These are phyloP conservation scores for Eutypella sp. DNA, from an alignment of 2,329 filamentous ascomycete species.

Conservation along the genomic window DNA sequence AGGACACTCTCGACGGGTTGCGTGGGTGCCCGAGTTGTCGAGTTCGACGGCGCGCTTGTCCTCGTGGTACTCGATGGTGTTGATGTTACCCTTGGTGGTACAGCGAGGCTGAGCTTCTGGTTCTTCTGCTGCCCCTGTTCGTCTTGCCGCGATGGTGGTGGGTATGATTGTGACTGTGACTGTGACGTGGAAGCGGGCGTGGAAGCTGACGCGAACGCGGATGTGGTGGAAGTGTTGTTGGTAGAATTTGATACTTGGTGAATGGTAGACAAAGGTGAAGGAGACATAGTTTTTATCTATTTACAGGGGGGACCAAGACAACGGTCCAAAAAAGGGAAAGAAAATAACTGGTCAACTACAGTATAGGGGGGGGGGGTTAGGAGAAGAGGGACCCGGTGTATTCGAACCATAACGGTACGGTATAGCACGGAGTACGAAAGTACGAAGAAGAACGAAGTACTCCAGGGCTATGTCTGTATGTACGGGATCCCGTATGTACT, in stretches of 20 bases:
- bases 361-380: too few species aligned
- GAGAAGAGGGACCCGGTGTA: too few species aligned
- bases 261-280: slow-evolving; percentile 23
- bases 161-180: slow-evolving; percentile 5
- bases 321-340: neutral
- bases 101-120: neutral
- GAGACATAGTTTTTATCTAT: slow-evolving; percentile 18
- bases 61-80: neutral
- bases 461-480: too few species aligned
- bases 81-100: neutral
- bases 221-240: slow-evolving; percentile 9
- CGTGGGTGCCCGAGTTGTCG: slow-evolving; percentile 1
- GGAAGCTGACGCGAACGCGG: slow-evolving; percentile 10
- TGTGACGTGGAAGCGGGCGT: slow-evolving; percentile 10
- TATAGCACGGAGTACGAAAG: too few species aligned
- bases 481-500: too few species aligned
- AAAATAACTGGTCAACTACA: too few species aligned
- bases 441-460: too few species aligned
- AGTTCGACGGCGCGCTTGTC: neutral
- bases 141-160: neutral
- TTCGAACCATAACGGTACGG: too few species aligned
- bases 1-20: slow-evolving; percentile 17
- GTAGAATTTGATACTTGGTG: neutral
- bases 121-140: neutral
- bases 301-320: slow-evolving; percentile 7